These are phyloP conservation scores for Pterothamnion heteromorphum DNA, from an alignment of 31 red algal species.

Conservation along the genomic window DNA sequence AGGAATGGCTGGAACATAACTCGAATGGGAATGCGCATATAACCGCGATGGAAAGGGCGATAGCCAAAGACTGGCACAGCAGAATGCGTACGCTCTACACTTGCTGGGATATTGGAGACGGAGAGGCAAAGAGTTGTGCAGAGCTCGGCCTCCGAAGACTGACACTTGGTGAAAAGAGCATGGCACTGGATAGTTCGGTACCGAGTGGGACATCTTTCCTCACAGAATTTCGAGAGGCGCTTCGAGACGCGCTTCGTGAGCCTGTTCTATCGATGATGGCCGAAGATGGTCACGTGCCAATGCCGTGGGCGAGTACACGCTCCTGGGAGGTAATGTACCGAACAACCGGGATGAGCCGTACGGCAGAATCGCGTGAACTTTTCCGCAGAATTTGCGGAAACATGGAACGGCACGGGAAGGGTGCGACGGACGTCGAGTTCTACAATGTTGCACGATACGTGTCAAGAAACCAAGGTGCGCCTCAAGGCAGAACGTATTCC, in stretches of 20 bases:
- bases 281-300: neutral
- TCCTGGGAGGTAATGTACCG: neutral
- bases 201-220: neutral
- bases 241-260: neutral
- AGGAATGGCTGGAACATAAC: neutral
- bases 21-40: no score
- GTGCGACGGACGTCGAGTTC: neutral
- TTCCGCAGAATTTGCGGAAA: neutral
- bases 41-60: neutral
- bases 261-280: neutral
- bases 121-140: neutral
- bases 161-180: no score
- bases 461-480: neutral
- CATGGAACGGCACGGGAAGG: neutral
- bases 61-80: neutral
- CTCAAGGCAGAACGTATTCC: neutral
- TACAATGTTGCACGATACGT: neutral
- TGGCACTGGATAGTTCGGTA: neutral
- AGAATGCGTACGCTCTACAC: neutral
- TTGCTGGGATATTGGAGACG: neutral
- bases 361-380: neutral
- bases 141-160: neutral
- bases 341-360: neutral
- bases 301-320: neutral
- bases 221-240: neutral